phyloP scores from a whole-genome alignment of 495 filamentous ascomycete genomes.

The Penicillium lagena region DNA sequence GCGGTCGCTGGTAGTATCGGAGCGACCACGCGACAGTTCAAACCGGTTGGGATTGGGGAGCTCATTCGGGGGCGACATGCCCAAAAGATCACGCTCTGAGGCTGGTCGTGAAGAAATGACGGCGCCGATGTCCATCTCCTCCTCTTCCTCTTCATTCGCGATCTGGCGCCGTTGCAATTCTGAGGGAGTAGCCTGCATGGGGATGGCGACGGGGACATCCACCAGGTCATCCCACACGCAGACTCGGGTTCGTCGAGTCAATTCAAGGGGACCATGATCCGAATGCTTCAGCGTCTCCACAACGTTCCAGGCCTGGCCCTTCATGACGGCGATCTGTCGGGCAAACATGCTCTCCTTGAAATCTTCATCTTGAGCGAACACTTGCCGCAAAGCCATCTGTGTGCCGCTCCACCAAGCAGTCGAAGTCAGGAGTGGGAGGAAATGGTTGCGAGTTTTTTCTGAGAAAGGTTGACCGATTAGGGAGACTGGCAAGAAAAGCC shows the following conservation, averaged over 20 bases:
- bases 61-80: constrained; percentile 46
- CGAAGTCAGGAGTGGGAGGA: constrained; percentile 87
- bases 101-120: constrained; percentile 53
- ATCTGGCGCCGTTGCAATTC: constrained; percentile 63
- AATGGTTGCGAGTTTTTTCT: constrained; percentile 84
- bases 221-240: constrained; percentile 98
- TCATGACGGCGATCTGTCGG: constrained; percentile 95
- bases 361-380: constrained; percentile 88
- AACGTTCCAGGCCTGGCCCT: constrained; percentile 98
- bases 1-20: constrained; percentile 34
- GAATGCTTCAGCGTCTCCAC: constrained; percentile 89
- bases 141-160: constrained; percentile 45
- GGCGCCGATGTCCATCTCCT: constrained; percentile 89
- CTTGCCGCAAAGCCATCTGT: constrained; percentile 70
- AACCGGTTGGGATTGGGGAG: constrained; percentile 81
- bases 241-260: constrained; percentile 82
- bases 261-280: constrained; percentile 89
- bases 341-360: constrained; percentile 99
- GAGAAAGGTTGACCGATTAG: constrained; percentile 96
- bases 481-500: constrained; percentile 95
- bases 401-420: constrained; percentile 96
- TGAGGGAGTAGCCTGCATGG: constrained; percentile 69
- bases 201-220: constrained; percentile 89
- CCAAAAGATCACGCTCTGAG: constrained; percentile 66
- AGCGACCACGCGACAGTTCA: constrained; percentile 59